Evolutionary conservation across 1,284 basidiomycete genomes (phyloP).

Genomic region (Ceratobasidium sp.): DNA sequence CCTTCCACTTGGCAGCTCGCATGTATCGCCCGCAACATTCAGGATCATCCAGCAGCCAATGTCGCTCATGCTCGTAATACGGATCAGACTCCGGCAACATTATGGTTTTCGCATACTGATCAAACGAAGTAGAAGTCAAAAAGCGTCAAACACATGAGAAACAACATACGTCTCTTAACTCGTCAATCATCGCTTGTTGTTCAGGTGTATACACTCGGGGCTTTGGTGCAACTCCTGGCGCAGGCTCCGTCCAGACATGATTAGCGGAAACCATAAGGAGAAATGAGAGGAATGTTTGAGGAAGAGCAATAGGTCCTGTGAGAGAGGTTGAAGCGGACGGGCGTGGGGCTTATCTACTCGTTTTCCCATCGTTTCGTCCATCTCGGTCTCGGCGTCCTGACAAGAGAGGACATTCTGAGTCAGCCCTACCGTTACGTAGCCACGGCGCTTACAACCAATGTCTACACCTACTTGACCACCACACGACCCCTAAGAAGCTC

Average conservation of each 20-base stretch:
- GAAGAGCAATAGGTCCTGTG: not conserved
- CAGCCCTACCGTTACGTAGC: not conserved
- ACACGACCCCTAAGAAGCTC: no score
- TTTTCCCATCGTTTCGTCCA: slow-evolving; percentile 14
- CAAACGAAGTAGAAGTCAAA: slow-evolving; percentile 13
- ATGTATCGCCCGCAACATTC: slow-evolving; percentile 84
- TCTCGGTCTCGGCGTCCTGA: slow-evolving; percentile 31
- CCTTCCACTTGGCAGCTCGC: slow-evolving; percentile 84
- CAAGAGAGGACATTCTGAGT: not conserved
- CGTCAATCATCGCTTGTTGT: slow-evolving; percentile 68
- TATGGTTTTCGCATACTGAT: slow-evolving; percentile 71
- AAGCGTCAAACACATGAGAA: slow-evolving; percentile 5
- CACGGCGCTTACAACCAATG: no score
- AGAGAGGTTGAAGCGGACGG: not conserved
- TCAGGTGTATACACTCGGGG: slow-evolving; percentile 72
- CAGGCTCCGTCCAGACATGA: slow-evolving; percentile 60
- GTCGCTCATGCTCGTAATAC: slow-evolving; percentile 78
- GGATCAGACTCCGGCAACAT: slow-evolving; percentile 71
- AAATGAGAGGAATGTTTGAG: not conserved
- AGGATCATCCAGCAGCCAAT: slow-evolving; percentile 72
- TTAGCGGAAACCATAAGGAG: slow-evolving; percentile 56
- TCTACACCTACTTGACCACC: no score
- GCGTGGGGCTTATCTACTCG: slow-evolving; percentile 35
- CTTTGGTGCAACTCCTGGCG: slow-evolving; percentile 59
- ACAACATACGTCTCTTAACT: slow-evolving; percentile 66